Evolutionary conservation across 2,329 filamentous ascomycete genomes (phyloP).

Genomic region (Lanzia echinophila): DNA sequence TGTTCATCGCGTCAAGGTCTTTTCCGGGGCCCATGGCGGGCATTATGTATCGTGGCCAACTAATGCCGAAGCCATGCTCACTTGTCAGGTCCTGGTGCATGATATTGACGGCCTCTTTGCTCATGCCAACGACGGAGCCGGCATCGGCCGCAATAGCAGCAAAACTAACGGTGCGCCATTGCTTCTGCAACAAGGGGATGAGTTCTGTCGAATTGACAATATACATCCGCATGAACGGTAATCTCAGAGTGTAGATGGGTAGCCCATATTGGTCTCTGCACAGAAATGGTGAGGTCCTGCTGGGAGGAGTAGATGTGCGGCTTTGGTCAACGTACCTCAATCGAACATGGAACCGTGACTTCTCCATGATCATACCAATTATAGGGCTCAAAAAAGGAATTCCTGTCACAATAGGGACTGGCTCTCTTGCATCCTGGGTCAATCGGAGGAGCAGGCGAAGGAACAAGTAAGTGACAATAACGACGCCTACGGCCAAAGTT

Average conservation of each 20-base stretch:
- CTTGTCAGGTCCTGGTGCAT: not conserved
- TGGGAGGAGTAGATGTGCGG: not conserved
- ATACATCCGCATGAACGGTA: not conserved
- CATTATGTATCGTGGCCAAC: not conserved
- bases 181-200: not conserved
- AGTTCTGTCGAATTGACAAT: not conserved
- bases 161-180: not conserved
- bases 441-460: no score
- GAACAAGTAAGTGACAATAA: no score
- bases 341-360: not conserved
- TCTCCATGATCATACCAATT: not conserved
- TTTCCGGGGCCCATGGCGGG: not conserved
- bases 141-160: not conserved
- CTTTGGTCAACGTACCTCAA: not conserved
- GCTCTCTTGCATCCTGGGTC: not conserved
- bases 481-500: no score
- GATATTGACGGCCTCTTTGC: not conserved
- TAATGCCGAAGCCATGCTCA: not conserved
- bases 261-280: not conserved
- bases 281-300: not conserved
- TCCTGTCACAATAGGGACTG: not conserved
- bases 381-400: not conserved
- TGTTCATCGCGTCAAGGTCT: not conserved
- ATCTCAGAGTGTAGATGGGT: not conserved
- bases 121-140: not conserved